Percentiles rank a stretch among this genome's conserved stretches.
Evolutionary conservation across 805 yeast species (phyloP).

Genomic region (Ogataea methylovora): DNA sequence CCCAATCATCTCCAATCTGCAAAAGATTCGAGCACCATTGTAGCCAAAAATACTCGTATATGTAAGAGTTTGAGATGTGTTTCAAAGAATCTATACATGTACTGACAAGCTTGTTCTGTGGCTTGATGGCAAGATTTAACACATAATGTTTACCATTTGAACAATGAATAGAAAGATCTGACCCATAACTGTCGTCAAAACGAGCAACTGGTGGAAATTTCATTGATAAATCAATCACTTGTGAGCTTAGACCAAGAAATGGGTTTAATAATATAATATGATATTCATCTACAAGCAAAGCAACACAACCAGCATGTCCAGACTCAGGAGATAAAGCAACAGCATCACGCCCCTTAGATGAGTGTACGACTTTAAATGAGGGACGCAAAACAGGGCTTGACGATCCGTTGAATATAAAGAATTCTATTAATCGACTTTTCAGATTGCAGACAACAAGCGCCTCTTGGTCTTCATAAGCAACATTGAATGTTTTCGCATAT

Average conservation of each 20-base stretch:
- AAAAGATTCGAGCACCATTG: conserved; percentile 53
- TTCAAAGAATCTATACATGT: conserved; percentile 43
- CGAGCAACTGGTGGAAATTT: conserved; percentile 13
- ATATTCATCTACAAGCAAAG: conserved; percentile 29
- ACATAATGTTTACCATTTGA: conserved; percentile 17
- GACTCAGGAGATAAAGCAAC: conserved; percentile 25
- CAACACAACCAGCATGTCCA: conserved; percentile 36
- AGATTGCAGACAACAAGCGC: conserved; percentile 50
- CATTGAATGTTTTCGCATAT: conserved; percentile 27
- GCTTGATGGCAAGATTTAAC: conserved; percentile 33
- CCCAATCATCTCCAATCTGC: conserved; percentile 47
- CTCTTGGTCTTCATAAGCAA: conserved; percentile 48
- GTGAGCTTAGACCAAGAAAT: conserved; percentile 41
- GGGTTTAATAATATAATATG: conserved; percentile 45
- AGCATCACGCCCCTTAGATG: conserved; percentile 28
- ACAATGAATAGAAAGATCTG: conserved; percentile 17
- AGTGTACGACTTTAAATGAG: conserved; percentile 12
- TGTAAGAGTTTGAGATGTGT: conserved; percentile 49
- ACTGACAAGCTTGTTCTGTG: conserved; percentile 34
- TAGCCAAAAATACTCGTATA: conserved; percentile 51
- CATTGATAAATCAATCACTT: conserved; percentile 18
- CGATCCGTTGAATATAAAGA: conserved; percentile 40
- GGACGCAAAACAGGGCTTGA: conserved; percentile 20
- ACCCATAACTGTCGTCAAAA: conserved; percentile 16
- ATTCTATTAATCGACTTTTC: conserved; percentile 32